These are phyloP conservation scores for Stenocarpella maydis DNA, from an alignment of 2,329 filamentous ascomycete genomes.

Conservation along the genomic window DNA sequence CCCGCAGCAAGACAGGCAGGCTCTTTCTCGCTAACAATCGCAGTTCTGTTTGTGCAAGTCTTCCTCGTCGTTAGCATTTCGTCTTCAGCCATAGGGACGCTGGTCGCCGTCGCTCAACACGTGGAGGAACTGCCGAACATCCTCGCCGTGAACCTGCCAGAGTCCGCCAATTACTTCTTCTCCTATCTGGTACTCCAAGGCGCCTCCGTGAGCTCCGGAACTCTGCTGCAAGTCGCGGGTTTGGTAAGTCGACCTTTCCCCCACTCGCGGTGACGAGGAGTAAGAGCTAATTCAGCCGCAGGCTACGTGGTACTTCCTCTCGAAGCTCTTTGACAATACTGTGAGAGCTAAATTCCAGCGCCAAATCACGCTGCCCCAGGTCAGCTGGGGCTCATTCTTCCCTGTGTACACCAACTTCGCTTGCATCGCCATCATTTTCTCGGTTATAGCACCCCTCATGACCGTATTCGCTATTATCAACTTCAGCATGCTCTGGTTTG, in stretches of 20 bases:
- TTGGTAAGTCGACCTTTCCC: slow-evolving; percentile 56
- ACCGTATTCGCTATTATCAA: slow-evolving; percentile 93
- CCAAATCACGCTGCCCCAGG: slow-evolving; percentile 78
- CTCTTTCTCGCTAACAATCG: neutral
- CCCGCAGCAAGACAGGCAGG: neutral
- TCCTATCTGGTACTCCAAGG: slow-evolving; percentile 98
- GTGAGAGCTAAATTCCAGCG: slow-evolving; percentile 82
- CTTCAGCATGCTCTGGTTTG: slow-evolving; percentile 90
- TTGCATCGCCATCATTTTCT: slow-evolving; percentile 90
- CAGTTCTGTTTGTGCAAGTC: slow-evolving; percentile 77
- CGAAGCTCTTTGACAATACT: slow-evolving; percentile 84
- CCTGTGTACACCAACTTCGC: slow-evolving; percentile 97
- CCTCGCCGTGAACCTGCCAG: slow-evolving; percentile 82
- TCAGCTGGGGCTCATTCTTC: slow-evolving; percentile 94
- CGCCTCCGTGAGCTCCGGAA: slow-evolving; percentile 88
- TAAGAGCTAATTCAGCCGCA: slow-evolving; percentile 16
- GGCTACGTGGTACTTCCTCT: slow-evolving; percentile 78
- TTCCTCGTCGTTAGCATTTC: slow-evolving; percentile 93
- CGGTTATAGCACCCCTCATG: slow-evolving; percentile 87
- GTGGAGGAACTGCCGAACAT: slow-evolving; percentile 73
- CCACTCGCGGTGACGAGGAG: neutral
- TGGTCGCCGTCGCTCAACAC: slow-evolving; percentile 65
- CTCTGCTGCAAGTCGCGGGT: slow-evolving; percentile 82
- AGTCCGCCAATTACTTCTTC: slow-evolving; percentile 95
- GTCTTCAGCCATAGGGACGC: slow-evolving; percentile 69